Conservation (phyloP, 257 asterid species). For the Sherardia arvensis region DNA sequence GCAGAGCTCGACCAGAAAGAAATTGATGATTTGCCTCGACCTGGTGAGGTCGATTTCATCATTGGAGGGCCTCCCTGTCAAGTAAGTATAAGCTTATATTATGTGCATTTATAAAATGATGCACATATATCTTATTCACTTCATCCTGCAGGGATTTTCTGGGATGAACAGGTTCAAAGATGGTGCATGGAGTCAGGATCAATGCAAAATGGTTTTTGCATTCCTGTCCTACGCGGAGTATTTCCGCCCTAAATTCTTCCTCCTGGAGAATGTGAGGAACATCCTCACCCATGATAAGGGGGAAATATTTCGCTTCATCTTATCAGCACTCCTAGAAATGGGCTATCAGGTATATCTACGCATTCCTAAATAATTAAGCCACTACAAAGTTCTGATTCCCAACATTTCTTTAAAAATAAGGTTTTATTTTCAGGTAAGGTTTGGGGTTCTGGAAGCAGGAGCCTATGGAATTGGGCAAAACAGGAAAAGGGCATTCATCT, state of each 20-base stretch:
- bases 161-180: constrained; percentile 17
- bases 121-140: neutral
- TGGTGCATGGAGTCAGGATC: constrained; percentile 15
- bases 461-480: constrained; percentile 18
- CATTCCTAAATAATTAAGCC: neutral
- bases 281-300: constrained; percentile 13
- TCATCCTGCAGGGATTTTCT: constrained; percentile 18
- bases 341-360: constrained; percentile 17
- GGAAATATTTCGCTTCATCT: constrained; percentile 14
- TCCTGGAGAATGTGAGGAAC: constrained; percentile 22
- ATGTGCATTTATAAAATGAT: neutral
- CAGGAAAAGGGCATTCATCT: constrained; percentile 20
- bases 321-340: constrained; percentile 19
- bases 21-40: constrained; percentile 12
- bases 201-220: constrained; percentile 16
- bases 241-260: constrained; percentile 16
- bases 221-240: constrained; percentile 15
- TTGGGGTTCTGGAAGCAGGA: constrained; percentile 23
- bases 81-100: neutral
- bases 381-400: neutral
- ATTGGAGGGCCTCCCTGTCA: constrained; percentile 27
- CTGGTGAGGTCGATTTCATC: constrained; percentile 21
- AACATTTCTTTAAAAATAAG: neutral
- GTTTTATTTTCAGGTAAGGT: constrained; percentile 10
- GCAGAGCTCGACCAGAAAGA: constrained; percentile 8